Evolutionary conservation across 2,329 filamentous ascomycete genomes (phyloP).

Genomic region (Didymella exigua): DNA sequence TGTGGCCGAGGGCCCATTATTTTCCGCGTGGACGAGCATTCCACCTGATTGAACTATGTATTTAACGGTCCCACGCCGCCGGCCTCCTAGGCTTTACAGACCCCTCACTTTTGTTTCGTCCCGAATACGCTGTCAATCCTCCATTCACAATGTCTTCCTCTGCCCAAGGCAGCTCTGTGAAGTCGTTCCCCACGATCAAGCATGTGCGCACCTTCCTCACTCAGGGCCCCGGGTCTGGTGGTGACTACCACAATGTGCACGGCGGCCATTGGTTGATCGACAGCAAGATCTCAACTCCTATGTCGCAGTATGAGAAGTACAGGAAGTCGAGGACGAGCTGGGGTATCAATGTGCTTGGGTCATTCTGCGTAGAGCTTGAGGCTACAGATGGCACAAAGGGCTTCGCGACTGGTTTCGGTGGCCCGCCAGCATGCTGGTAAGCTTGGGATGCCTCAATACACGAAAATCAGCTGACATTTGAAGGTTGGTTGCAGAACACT

Average conservation of each 20-base stretch:
- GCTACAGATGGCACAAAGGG: conserved; percentile 89
- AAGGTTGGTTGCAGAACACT: conserved; percentile 81
- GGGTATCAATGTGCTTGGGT: conserved; percentile 94
- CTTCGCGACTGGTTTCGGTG: conserved; percentile 92
- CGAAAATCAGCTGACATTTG: conserved; percentile 5
- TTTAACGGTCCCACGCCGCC: conserved; percentile 28
- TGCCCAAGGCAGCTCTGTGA: conserved; percentile 32
- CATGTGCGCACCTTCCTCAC: conserved; percentile 75
- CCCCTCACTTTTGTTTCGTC: conserved; percentile 20
- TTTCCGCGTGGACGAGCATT: conserved; percentile 16
- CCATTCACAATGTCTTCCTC: conserved; percentile 38
- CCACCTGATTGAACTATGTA: conserved; percentile 24
- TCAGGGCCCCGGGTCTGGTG: conserved; percentile 65
- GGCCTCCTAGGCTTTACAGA: conserved; percentile 21
- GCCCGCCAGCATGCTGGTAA: conserved; percentile 86
- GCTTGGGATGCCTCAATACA: neutral
- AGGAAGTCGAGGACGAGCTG: conserved; percentile 86
- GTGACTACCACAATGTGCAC: conserved; percentile 92
- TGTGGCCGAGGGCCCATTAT: conserved; percentile 14
- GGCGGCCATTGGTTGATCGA: conserved; percentile 80
- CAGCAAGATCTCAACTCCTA: conserved; percentile 88
- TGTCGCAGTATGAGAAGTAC: conserved; percentile 88
- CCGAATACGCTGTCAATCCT: conserved; percentile 2
- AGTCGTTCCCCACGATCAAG: conserved; percentile 76
- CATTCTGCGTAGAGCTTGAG: conserved; percentile 89